Conservation (phyloP, 805 yeast genomes). For the Grigorovia transvaalensis region DNA sequence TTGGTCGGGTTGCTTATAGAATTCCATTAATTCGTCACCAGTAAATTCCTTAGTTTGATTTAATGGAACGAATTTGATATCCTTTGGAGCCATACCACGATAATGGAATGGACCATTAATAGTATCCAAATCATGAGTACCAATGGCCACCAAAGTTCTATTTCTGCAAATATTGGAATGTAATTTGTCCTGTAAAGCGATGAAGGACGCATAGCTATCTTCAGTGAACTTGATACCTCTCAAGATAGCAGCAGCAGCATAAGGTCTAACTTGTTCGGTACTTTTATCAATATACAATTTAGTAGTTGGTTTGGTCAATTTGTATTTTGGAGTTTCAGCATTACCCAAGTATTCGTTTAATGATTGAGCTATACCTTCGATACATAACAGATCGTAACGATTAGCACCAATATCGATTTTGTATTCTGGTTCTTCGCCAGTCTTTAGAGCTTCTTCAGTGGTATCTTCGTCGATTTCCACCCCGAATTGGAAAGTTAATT, state of each 20-base stretch:
- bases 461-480: conserved; percentile 97
- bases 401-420: conserved; percentile 97
- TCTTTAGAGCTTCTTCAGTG: conserved; percentile 43
- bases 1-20: conserved; percentile 54
- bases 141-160: conserved; percentile 95
- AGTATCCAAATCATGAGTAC: conserved; percentile 89
- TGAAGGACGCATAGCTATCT: conserved; percentile 86
- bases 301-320: conserved; percentile 51
- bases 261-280: conserved; percentile 72
- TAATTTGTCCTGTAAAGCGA: conserved; percentile 89
- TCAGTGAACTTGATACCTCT: conserved; percentile 74
- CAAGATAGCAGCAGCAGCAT: conserved; percentile 89
- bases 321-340: conserved; percentile 53
- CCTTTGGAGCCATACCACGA: conserved; percentile 72
- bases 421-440: conserved; percentile 69
- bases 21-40: conserved; percentile 75
- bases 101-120: conserved; percentile 76
- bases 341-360: conserved; percentile 82
- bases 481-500: conserved; percentile 94
- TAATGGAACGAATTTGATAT: conserved; percentile 64
- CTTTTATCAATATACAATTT: conserved; percentile 66
- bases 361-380: conserved; percentile 95
- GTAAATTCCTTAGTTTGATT: conserved; percentile 60
- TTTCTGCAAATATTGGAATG: conserved; percentile 94
- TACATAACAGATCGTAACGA: conserved; percentile 95